Base-by-base conservation (phyloP, 176 grass and related monocot genomes). In the Avena sativa region DNA sequence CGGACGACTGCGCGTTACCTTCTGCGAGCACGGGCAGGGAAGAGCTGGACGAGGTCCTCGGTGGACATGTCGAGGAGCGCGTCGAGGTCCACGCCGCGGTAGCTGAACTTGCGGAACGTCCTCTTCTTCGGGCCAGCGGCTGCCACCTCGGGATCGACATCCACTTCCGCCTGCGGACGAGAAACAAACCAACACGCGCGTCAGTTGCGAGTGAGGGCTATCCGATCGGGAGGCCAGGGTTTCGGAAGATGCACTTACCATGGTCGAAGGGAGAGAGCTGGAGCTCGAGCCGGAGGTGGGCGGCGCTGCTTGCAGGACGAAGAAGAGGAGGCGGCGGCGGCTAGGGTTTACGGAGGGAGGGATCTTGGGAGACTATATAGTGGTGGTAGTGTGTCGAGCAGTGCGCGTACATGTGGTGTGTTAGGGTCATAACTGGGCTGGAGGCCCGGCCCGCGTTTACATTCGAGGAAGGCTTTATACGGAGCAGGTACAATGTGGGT, bases 71-170 rank as follows among this genome's bases (percentile, higher is more conserved):
- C 93, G n/a, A 98, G 96, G 73, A 98, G 96, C 38, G 92, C 88
- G 61, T 98, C 96, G 43, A 98, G 96, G 74, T 98, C 96, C 61
- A 98, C 93, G 59, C 96, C 96, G n/a, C 96, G 90, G 90, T 93
- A 98, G 72, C 91, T 92, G 93, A 87, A 98, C 90, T 98, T 98
- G 91, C 95, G 92, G 74, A 98, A 98, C 78, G 95, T 98, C 88
- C 95, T 98, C 93, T 98, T 98, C 93, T 95, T 98, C 74, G 96
- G 96, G 28, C 69, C 86, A 1, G 50, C 89, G 49, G 89, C 81
- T 17, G 88, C 93, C 55, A 83, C 90, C 56, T 89, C 93, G 58
- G 89, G 23, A 0, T 98, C 91, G 49, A 93, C 89, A 4, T 91
- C 89, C 1, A 76, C 84, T 15, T 92, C 96, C 81, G 91, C 96